These are phyloP conservation scores for Cyberlindnera bimundalis DNA, from an alignment of 805 yeast genomes.

Conservation along the genomic window DNA sequence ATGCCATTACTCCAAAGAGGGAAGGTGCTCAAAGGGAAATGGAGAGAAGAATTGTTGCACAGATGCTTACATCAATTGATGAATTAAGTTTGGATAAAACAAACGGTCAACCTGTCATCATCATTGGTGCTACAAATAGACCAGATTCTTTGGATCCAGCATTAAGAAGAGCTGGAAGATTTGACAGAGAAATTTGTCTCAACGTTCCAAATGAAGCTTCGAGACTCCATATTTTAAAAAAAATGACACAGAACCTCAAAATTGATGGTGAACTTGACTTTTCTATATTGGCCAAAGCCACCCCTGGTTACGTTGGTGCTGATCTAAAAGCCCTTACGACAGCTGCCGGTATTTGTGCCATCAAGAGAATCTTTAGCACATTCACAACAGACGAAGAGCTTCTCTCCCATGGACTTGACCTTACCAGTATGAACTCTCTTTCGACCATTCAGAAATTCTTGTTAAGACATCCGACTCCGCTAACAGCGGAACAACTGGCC, in stretches of 20 bases:
- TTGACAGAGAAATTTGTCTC: slow-evolving; percentile 90
- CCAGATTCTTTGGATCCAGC: slow-evolving; percentile 96
- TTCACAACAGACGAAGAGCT: slow-evolving; percentile 29
- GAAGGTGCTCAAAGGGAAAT: slow-evolving; percentile 98
- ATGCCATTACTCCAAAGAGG: slow-evolving; percentile 96
- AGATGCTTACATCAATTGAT: slow-evolving; percentile 90
- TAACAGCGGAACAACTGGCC: slow-evolving; percentile 69
- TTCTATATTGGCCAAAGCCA: slow-evolving; percentile 73
- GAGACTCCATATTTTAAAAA: slow-evolving; percentile 67
- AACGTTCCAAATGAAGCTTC: slow-evolving; percentile 92
- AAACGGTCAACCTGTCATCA: slow-evolving; percentile 87
- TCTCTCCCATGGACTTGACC: slow-evolving; percentile 26
- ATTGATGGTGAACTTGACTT: slow-evolving; percentile 71
- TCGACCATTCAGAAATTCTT: slow-evolving; percentile 75
- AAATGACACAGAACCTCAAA: slow-evolving; percentile 67
- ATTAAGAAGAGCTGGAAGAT: slow-evolving; percentile 92
- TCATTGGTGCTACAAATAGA: slow-evolving; percentile 94
- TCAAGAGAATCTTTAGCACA: slow-evolving; percentile 82
- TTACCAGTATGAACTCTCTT: slow-evolving; percentile 30
- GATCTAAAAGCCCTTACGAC: slow-evolving; percentile 91
- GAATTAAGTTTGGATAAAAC: slow-evolving; percentile 86
- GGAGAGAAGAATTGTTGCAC: slow-evolving; percentile 97
- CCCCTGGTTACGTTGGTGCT: slow-evolving; percentile 98
- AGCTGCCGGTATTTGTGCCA: slow-evolving; percentile 93
- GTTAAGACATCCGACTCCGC: slow-evolving; percentile 70